Base-by-base conservation (phyloP, 2,329 filamentous ascomycete species). In the Teratosphaeria pseudoeucalypti region DNA sequence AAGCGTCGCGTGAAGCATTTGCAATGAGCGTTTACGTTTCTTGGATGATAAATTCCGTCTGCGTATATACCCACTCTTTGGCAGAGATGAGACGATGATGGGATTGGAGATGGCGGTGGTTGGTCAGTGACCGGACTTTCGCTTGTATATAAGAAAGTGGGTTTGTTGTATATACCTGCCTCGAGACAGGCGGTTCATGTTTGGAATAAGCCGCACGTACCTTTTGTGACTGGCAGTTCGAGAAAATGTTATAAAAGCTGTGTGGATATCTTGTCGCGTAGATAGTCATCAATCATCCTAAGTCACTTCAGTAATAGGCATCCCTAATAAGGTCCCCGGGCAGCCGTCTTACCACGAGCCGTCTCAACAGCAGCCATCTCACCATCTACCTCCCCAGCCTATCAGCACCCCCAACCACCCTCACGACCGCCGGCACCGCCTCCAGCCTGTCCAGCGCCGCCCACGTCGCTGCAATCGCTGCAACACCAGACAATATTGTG, bases 371-470 rank as follows among this genome's bases (percentile, higher is more conserved):
- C 29, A 32, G 7, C 29, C 29, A 7, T 43, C 37, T n/a, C 37
- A 43, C 37, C 12, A n/a, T 43, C 37, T 43, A 43, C 37, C 6
- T 43, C 2, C 52, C 52, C 52, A 53, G 2, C 29, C 29, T 32
- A 23, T 53, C 52, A 26, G 23, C 29, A 14, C 29, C 29, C 14
- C 16, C 9, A 11, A 53, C 16, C 9, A 27, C 52, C 52, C 12
- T 53, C 16, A 10, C 52, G 14, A 27, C 64, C 37, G 63, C 65
- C 52, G 67, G 65, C 23, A 69, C 64, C n/a, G 68, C 63, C 55
- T 67, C 65, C 43, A 64, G 61, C 26, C 66, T 62, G 52, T 70
- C 68, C 2, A 68, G 61, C 26, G 67, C 66, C n/a, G 68, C 69
- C 67, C 67, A 71, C 37, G 65, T 63, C 27, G 68, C 68, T 12